Evolutionary conservation across 768 basidiomycete species (phyloP).

Genomic region (Vishniacozyma victoriae): DNA sequence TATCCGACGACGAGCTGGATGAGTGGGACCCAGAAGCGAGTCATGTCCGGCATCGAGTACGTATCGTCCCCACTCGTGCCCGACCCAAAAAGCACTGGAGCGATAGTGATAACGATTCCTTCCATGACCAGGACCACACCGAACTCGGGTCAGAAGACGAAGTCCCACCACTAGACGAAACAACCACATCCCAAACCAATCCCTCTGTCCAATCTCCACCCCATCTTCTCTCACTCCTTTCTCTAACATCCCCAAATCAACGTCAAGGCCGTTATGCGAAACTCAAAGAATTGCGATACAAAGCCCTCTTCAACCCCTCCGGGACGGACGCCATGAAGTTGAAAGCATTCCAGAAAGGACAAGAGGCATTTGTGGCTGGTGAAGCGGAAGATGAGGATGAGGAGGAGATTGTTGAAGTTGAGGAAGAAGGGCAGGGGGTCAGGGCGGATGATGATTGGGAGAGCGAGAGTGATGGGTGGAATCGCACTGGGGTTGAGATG

Average conservation of each 20-base stretch:
- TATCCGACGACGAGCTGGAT: conserved; percentile 23
- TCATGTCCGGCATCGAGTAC: conserved; percentile 8
- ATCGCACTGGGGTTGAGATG: conserved; percentile 12
- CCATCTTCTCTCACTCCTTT: conserved; percentile 20
- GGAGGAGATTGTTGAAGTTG: conserved; percentile 5
- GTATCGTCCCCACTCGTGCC: conserved; percentile 24
- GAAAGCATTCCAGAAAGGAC: conserved; percentile 23
- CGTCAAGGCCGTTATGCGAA: not conserved
- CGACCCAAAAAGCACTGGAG: not conserved
- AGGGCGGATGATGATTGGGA: conserved; percentile 37
- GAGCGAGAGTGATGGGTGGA: conserved; percentile 38
- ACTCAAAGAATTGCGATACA: conserved; percentile 19
- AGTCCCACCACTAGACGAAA: conserved; percentile 6
- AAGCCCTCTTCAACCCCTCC: conserved; percentile 26
- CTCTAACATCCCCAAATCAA: not conserved
- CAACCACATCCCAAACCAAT: not conserved
- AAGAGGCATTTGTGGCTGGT: conserved; percentile 23
- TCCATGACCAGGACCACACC: not conserved
- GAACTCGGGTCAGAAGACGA: not conserved
- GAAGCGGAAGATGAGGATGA: conserved; percentile 10
- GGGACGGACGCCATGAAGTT: conserved; percentile 8
- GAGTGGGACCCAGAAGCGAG: conserved; percentile 25
- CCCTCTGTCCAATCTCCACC: not conserved
- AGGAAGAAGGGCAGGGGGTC: conserved; percentile 4
- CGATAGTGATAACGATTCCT: not conserved